Percentiles rank a stretch among this genome's conserved stretches.
Evolutionary conservation across 768 basidiomycete genomes (phyloP).

Genomic region (Russula dissimulans): DNA sequence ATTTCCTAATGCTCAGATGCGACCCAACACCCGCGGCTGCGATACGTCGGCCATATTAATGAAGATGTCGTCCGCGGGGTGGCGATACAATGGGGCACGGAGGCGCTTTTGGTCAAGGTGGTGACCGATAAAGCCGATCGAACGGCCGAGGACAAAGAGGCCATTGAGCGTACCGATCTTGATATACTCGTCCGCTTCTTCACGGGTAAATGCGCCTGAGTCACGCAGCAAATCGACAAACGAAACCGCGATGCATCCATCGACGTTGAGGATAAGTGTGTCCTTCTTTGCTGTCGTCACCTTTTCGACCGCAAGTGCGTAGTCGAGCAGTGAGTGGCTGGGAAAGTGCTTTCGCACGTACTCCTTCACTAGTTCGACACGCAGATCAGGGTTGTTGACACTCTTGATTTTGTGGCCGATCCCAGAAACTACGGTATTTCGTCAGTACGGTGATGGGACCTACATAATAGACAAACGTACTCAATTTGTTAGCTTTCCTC

Average conservation of each 20-base stretch:
- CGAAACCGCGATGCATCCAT: conserved; percentile 91
- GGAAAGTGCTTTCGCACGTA: conserved; percentile 96
- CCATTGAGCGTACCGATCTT: conserved; percentile 95
- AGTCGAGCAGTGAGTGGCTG: conserved; percentile 84
- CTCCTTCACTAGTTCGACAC: conserved; percentile 91
- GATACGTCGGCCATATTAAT: conserved; percentile 86
- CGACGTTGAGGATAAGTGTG: conserved; percentile 94
- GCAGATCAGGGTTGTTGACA: conserved; percentile 90
- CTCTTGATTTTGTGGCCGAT: conserved; percentile 99
- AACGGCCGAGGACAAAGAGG: conserved; percentile 93
- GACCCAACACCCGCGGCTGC: conserved; percentile 70
- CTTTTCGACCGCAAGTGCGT: conserved; percentile 93
- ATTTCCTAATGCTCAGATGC: conserved; percentile 20
- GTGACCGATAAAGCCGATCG: conserved; percentile 96
- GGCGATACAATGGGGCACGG: conserved; percentile 86
- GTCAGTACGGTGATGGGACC: neutral
- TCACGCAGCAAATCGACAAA: conserved; percentile 93
- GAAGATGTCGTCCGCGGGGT: conserved; percentile 92
- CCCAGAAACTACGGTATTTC: conserved; percentile 60
- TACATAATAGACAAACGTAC: conserved; percentile 34
- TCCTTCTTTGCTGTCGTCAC: conserved; percentile 98
- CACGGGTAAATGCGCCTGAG: conserved; percentile 87
- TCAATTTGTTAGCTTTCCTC: conserved; percentile 90
- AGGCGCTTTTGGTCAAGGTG: conserved; percentile 95
- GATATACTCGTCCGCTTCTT: conserved; percentile 97